Percentiles rank a stretch among this genome's conserved stretches.
Conservation (phyloP, 2,329 filamentous ascomycete species). For the Fusarium albosuccineum region DNA sequence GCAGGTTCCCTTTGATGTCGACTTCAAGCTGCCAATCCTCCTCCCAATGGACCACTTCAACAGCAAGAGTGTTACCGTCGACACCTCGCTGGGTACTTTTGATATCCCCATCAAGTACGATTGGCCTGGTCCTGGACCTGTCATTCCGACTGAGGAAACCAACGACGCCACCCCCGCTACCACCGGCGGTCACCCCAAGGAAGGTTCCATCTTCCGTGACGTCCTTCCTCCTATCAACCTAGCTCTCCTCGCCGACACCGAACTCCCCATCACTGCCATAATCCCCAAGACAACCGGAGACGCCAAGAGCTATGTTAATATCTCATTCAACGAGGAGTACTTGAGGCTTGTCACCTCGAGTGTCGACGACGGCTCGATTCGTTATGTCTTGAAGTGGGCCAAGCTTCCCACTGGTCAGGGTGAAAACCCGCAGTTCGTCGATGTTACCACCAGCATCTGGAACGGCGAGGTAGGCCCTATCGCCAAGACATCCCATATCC, state of each 20-base stretch:
- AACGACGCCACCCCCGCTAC: no score
- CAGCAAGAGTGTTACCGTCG: slow-evolving; percentile 11
- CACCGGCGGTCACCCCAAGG: background rate
- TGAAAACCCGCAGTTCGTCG: slow-evolving; percentile 7
- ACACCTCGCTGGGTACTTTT: slow-evolving; percentile 9
- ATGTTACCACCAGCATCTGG: slow-evolving; percentile 22
- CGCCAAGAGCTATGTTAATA: background rate
- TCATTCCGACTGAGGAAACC: background rate
- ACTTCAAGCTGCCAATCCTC: slow-evolving; percentile 5
- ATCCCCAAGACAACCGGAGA: background rate
- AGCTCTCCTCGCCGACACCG: background rate
- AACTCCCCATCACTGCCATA: background rate
- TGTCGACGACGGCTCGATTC: background rate
- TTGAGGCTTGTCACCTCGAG: slow-evolving; percentile 6
- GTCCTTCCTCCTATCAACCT: background rate
- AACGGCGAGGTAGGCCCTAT: background rate
- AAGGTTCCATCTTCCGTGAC: background rate
- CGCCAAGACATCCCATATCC: background rate
- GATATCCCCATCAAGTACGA: slow-evolving; percentile 9
- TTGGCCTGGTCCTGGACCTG: background rate
- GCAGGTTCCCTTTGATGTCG: background rate
- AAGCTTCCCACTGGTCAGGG: background rate
- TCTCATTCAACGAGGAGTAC: slow-evolving; percentile 3
- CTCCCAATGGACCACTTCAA: slow-evolving; percentile 18
- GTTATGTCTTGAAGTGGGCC: slow-evolving; percentile 10